Evolutionary conservation across 352 stramenopile species (phyloP), one percentile per base, ranked within the genome.

Genomic region (Phytophthora megakarya): DNA sequence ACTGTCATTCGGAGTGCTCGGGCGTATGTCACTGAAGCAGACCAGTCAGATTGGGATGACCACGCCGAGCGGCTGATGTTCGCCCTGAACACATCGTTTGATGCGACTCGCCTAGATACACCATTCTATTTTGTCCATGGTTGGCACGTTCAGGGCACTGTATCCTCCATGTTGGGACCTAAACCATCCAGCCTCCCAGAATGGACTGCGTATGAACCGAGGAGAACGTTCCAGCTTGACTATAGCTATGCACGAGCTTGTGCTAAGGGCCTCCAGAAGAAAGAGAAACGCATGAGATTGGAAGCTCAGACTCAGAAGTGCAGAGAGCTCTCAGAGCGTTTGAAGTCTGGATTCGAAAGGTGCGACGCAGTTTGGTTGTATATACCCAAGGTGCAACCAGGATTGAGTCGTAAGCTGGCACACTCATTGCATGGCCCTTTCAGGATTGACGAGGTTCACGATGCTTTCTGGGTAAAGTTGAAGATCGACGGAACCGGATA

Each of bases 331-430:
- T 54, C 47, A 4, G 47, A 44, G 10, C 47, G 47, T 19, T 1
- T 54, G 16, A 54, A 54, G 18, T 5, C 30, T 8, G 47, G 47
- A 12, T 54, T 44, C 9, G 26, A 5, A 10, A 32, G 5, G 9
- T 28, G 30, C 9, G 47, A 54, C 21, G 28, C 30, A 1, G 47
- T 54, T 3, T 54, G 47, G 47, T 11, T 54, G 5, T 54, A 54
- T n/a, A n/a, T n/a, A n/a, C n/a, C n/a, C n/a, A n/a, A n/a, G n/a
- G n/a, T n/a, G n/a, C n/a, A n/a, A n/a, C n/a, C n/a, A n/a, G n/a
- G n/a, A n/a, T n/a, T n/a, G n/a, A n/a, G n/a, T n/a, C n/a, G n/a
- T n/a, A n/a, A n/a, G n/a, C n/a, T n/a, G n/a, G n/a, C n/a, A n/a
- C n/a, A n/a, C n/a, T n/a, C n/a, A n/a, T n/a, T n/a, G n/a, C n/a